Evolutionary conservation across 176 grass and related monocot genomes (phyloP).

Genomic region (Luzula sylvatica): DNA sequence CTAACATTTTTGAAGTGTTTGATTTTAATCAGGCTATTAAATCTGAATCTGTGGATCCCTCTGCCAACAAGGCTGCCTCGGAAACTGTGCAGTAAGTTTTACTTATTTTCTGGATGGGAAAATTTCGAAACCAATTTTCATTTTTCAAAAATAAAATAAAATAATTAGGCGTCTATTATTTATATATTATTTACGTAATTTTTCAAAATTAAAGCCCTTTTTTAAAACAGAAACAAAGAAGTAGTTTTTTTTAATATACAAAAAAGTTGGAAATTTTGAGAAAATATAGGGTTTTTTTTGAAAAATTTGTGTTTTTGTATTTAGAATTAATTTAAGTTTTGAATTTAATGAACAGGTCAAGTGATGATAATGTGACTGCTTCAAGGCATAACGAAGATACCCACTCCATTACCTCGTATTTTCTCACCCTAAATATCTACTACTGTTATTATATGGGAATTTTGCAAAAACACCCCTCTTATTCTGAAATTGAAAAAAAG

Average conservation of each 20-base stretch:
- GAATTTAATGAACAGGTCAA: constrained; percentile 32
- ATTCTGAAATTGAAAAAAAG: too few relatives aligned
- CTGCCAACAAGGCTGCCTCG: constrained; percentile 37
- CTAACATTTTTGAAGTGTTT: constrained; percentile 19
- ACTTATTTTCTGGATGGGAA: constrained; percentile 2
- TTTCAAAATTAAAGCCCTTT: too few relatives aligned
- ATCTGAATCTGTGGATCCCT: constrained; percentile 40
- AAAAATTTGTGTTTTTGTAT: background rate
- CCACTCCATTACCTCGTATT: constrained; percentile 62
- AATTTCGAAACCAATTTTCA: too few relatives aligned
- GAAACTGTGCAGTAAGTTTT: constrained; percentile 37
- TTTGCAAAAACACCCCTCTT: too few relatives aligned
- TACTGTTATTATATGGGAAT: too few relatives aligned
- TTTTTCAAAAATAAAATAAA: too few relatives aligned
- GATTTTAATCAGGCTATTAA: constrained; percentile 38
- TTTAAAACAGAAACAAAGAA: too few relatives aligned
- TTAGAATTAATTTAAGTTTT: constrained; percentile 5
- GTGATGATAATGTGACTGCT: constrained; percentile 22
- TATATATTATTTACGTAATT: too few relatives aligned
- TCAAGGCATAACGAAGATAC: constrained; percentile 49
- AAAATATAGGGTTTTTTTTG: background rate
- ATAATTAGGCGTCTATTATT: too few relatives aligned
- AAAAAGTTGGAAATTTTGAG: too few relatives aligned
- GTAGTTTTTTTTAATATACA: too few relatives aligned
- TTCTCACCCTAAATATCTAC: background rate